Base-by-base conservation (phyloP, 768 basidiomycete species). In the Clitopilus hobsonii region DNA sequence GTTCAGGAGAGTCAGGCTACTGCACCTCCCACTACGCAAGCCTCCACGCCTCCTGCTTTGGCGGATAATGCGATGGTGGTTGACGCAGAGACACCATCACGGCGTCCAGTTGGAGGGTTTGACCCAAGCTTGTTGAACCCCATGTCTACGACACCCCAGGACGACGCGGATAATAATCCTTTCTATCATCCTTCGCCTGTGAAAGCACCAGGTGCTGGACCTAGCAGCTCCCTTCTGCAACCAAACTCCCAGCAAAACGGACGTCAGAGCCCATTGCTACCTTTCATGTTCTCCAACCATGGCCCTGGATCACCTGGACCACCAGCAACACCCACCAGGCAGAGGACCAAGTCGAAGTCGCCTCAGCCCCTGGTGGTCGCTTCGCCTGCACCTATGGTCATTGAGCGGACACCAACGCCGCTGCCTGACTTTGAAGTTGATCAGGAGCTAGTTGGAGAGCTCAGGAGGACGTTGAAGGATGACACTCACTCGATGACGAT, bases 371-470 rank as follows among this genome's bases (percentile, higher is more conserved):
- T 16, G 22, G n/a, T 20, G 5, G 18, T 47, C 52, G 27, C 65
- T 47, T 61, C 67, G 53, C 63, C 71, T 51, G 52, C 66, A 58
- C 68, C 75, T 32, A 71, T 86, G 74, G 74, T 83, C 28, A 69
- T 85, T 45, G 84, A 84, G 54, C 78, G 82, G 49, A 71, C 79
- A 11, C 88, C 86, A 0, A 84, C 88, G 0, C 89, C 89, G 1
- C 74, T 86, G 2, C 93, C 93, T 1, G 84, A 88, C 36, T 97
- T 99, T 69, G 67, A 82, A 38, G 63, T 96, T 13, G 76, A 89
- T 49, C 72, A 80, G 22, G 64, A 57, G 1, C 64, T 75, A 8
- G 60, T 96, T 23, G 62, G 61, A 0, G 63, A 76, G 8, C 78
- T 98, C 0, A 69, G 73, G 54, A 45, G 65, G 2, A 68, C 74